phyloP scores from a whole-genome alignment of 305 asterid species.

The Petunia hybrid region DNA sequence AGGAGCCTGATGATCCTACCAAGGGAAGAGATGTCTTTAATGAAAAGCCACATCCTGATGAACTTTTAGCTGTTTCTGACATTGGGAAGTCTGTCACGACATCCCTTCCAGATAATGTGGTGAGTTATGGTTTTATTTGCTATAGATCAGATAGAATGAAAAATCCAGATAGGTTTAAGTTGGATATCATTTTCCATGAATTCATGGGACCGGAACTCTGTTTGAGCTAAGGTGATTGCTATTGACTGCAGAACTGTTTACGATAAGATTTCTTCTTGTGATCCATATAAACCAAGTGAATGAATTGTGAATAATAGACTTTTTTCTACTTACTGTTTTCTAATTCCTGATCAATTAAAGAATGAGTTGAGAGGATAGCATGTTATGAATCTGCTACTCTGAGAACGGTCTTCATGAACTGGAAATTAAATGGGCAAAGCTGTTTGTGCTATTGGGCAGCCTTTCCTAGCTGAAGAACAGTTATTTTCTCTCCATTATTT shows the following conservation, averaged over 20 bases:
- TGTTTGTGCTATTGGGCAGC: background rate
- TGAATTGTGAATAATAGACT: background rate
- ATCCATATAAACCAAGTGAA: background rate
- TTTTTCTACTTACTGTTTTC: background rate
- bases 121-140: slow-evolving; percentile 41
- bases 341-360: slow-evolving; percentile 16
- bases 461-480: background rate
- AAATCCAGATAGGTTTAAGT: slow-evolving; percentile 4
- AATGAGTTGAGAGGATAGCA: background rate
- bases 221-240: background rate
- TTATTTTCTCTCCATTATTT: background rate
- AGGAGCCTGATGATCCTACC: slow-evolving; percentile 97
- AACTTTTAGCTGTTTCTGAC: slow-evolving; percentile 90
- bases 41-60: slow-evolving; percentile 98
- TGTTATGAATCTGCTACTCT: background rate
- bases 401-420: slow-evolving; percentile 22
- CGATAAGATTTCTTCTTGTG: background rate
- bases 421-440: background rate
- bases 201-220: background rate
- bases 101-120: slow-evolving; percentile 97
- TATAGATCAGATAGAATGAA: background rate
- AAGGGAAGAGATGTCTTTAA: slow-evolving; percentile 98
- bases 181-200: slow-evolving; percentile 26
- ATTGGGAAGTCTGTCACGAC: slow-evolving; percentile 85
- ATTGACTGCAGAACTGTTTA: background rate